phyloP scores from a whole-genome alignment of 1,284 basidiomycete genomes.

The Boletus calvinii region DNA sequence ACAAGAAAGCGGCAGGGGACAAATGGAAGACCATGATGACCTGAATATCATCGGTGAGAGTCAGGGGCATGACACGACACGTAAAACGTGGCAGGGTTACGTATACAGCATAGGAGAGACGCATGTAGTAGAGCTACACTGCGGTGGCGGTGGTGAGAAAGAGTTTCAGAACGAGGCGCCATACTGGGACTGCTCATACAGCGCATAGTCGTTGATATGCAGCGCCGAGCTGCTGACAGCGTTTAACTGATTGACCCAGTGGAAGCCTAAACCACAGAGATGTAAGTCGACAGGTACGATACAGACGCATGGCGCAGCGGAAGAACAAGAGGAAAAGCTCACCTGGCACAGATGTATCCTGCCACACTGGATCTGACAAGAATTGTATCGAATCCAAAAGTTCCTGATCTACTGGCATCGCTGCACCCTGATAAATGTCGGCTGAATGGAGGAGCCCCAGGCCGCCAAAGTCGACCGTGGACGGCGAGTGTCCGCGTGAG shows the following conservation, averaged over 20 bases:
- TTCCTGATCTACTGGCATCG: conserved; percentile 55
- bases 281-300: neutral
- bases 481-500: conserved; percentile 18
- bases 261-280: conserved; percentile 33
- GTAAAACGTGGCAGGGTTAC: neutral
- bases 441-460: conserved; percentile 33
- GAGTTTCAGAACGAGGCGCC: conserved; percentile 13
- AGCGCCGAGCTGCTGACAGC: conserved; percentile 12
- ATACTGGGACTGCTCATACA: conserved; percentile 28
- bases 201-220: conserved; percentile 29
- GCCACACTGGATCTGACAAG: conserved; percentile 52
- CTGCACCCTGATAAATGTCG: conserved; percentile 46
- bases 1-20: neutral
- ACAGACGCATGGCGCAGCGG: no score
- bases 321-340: conserved; percentile 15
- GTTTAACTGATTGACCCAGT: conserved; percentile 42
- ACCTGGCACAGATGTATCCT: conserved; percentile 54
- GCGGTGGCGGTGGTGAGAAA: neutral
- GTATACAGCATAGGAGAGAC: neutral
- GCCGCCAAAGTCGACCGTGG: conserved; percentile 1
- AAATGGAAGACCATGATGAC: no score
- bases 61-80: neutral
- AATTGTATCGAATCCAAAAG: conserved; percentile 61
- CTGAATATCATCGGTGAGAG: neutral
- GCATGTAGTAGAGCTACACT: neutral